phyloP scores from a whole-genome alignment of 2,329 filamentous ascomycete species.

The Cercospora sesami region DNA sequence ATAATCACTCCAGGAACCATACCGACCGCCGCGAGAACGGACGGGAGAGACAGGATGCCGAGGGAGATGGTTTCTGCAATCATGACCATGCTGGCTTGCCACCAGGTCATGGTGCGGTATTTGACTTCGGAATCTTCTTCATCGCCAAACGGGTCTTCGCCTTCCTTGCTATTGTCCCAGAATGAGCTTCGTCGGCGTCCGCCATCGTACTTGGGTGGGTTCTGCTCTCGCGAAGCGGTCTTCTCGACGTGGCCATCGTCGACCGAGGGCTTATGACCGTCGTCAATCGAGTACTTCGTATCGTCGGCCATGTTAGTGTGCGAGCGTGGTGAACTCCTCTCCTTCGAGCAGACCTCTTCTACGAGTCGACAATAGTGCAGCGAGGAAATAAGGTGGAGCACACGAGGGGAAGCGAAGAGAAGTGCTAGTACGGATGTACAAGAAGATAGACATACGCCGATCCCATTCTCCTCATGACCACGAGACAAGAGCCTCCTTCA shows the following conservation, averaged over 20 bases:
- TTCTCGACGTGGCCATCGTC: constrained; percentile 18
- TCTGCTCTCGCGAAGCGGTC: not conserved
- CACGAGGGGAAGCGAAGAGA: not conserved
- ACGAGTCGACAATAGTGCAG: not conserved
- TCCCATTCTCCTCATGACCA: constrained; percentile 5
- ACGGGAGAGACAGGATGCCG: constrained; percentile 58
- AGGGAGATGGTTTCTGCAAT: constrained; percentile 60
- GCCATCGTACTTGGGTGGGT: constrained; percentile 13
- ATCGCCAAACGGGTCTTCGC: constrained; percentile 23
- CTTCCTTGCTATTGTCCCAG: constrained; percentile 15
- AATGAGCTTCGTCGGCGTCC: constrained; percentile 17
- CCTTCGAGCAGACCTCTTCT: not conserved
- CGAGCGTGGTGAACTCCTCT: no score
- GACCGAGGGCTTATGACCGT: constrained; percentile 14
- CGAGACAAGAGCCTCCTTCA: constrained; percentile 11
- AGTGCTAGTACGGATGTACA: not conserved
- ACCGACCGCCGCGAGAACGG: constrained; percentile 54
- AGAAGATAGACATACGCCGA: not conserved
- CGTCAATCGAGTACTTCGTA: constrained; percentile 10
- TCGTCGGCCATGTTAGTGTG: not conserved
- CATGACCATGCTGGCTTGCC: constrained; percentile 49
- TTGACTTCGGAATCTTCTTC: constrained; percentile 43
- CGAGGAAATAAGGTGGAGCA: not conserved
- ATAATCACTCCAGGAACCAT: constrained; percentile 57
- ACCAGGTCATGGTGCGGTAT: constrained; percentile 55